These are phyloP conservation scores for Lasiodiplodia gonubiensis DNA, from an alignment of 2,329 filamentous ascomycete species.

Conservation along the genomic window DNA sequence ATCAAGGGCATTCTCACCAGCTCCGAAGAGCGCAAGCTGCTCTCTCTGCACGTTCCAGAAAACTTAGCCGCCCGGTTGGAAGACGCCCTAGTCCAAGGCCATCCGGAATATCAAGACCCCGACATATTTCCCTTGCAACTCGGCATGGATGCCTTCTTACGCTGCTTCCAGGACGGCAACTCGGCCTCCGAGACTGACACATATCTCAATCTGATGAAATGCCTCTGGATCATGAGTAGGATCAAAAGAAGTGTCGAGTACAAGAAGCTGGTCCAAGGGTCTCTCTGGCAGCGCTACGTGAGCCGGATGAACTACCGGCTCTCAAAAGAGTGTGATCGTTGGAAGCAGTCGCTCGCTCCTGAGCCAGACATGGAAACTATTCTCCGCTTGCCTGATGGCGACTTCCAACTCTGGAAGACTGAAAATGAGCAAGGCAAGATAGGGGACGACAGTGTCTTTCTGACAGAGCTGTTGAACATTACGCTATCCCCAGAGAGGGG, in stretches of 20 bases:
- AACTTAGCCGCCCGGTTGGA: slow-evolving; percentile 13
- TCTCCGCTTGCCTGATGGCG: slow-evolving; percentile 1
- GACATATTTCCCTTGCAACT: slow-evolving; percentile 17
- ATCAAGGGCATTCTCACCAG: slow-evolving; percentile 29
- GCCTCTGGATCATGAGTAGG: slow-evolving; percentile 24
- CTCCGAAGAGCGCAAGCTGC: slow-evolving; percentile 13
- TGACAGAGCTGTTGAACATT: slow-evolving; percentile 20
- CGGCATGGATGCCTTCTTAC: slow-evolving; percentile 21
- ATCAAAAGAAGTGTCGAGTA: slow-evolving; percentile 9
- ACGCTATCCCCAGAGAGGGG: neutral
- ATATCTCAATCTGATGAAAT: slow-evolving; percentile 20
- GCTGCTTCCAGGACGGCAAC: slow-evolving; percentile 16
- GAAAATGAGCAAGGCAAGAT: neutral
- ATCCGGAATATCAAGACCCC: slow-evolving; percentile 2
- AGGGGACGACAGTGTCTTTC: neutral
- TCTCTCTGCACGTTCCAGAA: slow-evolving; percentile 24
- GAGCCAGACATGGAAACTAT: slow-evolving; percentile 16
- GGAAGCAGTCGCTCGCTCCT: slow-evolving; percentile 2
- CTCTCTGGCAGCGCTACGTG: slow-evolving; percentile 21
- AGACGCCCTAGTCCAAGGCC: neutral
- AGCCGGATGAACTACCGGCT: slow-evolving; percentile 7
- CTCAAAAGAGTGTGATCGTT: neutral
- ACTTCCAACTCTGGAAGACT: slow-evolving; percentile 6
- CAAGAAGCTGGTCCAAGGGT: neutral
- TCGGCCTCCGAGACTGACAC: slow-evolving; percentile 4